Percentiles rank a stretch among this genome's conserved stretches.
These are phyloP conservation scores for Populus hybrid DNA, from an alignment of 441 rosid genomes.

Conservation along the genomic window DNA sequence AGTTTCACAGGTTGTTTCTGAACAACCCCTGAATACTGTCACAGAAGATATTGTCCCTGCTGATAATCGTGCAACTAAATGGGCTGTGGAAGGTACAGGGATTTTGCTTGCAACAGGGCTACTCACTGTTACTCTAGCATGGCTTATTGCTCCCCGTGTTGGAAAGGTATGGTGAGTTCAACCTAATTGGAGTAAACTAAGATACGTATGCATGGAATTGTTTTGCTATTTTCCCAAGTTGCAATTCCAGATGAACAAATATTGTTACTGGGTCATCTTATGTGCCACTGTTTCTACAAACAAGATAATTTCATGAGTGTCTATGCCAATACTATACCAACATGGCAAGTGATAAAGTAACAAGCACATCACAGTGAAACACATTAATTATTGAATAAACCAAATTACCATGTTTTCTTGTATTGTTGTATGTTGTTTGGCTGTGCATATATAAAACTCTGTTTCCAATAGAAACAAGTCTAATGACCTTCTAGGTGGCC, in stretches of 20 bases:
- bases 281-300: background rate
- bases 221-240: background rate
- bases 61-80: constrained; percentile 73
- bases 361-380: background rate
- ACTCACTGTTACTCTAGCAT: constrained; percentile 83
- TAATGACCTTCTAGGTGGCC: background rate
- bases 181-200: background rate
- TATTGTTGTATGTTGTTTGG: background rate
- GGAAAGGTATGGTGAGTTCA: constrained; percentile 59
- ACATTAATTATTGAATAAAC: background rate
- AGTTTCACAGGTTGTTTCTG: constrained; percentile 54
- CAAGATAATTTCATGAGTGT: background rate
- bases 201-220: background rate
- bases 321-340: background rate
- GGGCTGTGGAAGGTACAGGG: constrained; percentile 97
- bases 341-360: constrained; percentile 1
- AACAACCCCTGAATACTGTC: constrained; percentile 48
- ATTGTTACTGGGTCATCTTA: background rate
- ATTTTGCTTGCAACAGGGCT: constrained; percentile 88
- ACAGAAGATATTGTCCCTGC: constrained; percentile 47
- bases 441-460: background rate
- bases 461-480: background rate
- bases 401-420: background rate
- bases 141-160: constrained; percentile 96
- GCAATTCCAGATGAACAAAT: background rate